Evolutionary conservation across 2,329 filamentous ascomycete species (phyloP), one percentile per base, ranked within the genome.

Genomic region (Exophiala sp.): DNA sequence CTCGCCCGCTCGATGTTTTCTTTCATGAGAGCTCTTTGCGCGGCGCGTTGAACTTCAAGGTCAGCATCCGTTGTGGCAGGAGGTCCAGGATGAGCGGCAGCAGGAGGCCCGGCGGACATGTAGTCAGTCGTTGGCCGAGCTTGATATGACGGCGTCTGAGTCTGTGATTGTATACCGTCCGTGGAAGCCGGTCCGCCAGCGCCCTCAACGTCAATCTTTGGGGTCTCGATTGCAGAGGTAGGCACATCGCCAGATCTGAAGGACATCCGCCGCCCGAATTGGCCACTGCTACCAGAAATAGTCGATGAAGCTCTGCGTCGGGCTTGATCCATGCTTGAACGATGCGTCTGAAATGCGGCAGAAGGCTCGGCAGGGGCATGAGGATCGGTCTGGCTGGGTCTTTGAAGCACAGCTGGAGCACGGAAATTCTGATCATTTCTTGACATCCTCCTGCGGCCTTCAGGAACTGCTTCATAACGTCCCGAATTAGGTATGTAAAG

Each of bases 401-500:
- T 80, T 67, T 96, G 91, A 42, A 97, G 73, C 7, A 97, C 74
- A 11, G 90, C 81, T 20, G 89, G 87, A 60, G 92, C 86, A 45
- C 88, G 83, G 52, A 82, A 78, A 57, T 82, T 79, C 50, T 77
- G 72, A 49, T 94, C 88, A 51, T 84, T 81, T 47, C 87, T 83
- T 60, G 82, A 75, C 29, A 87, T 84, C 14, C 82, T 83, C 60
- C 89, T 84, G 35, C 91, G 85, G 58, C 74, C 77, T 51, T 96
- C 90, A 48, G 81, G 77, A 3, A 91, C 92, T 12, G 91, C 91
- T 68, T 97, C 92, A 63, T 96, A 95, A 47, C 90, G 86, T 14
- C 92, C 92, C 50, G 90, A 96, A 51, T 95, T 88, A n/a, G 92
- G 95, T 68, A 97, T 96, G 74, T 85, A 97, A 0, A 97, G 77